Evolutionary conservation across 2,329 filamentous ascomycete species (phyloP), one percentile per base, ranked within the genome.

Genomic region (Domatiomyces globalis): DNA sequence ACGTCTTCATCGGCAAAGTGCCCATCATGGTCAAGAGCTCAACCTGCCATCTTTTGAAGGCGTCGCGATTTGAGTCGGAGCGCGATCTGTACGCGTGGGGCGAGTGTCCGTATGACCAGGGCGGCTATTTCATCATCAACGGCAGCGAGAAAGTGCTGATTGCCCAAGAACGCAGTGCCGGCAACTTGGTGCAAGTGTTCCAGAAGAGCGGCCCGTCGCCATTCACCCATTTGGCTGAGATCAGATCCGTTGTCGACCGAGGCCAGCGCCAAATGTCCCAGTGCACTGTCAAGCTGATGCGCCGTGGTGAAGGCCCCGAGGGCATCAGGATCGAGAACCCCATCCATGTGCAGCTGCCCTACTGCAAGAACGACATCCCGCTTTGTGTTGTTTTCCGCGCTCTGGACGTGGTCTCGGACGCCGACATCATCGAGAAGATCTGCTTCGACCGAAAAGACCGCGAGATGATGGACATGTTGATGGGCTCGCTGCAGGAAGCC

Each of bases 41-140:
- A 68, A 92, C 94, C 61, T 98, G 92, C 69, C 87, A 94, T 58
- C 71, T 98, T 60, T 83, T 84, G 59, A 80, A 94, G 64, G 49
- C 54, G 52, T 51, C 54, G 27, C 58, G 58, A 9, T 60, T 62
- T 25, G 51, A 56, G 22, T 79, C 80, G 47, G 90, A 96, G 58
- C 83, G 92, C 49, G 84, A 86, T 48, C 76, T 98, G 1, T 96
- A 94, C 66, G 77, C 85, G 46, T 83, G 94, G 68, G 95, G 95
- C 65, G 92, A 98, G 70, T 98, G 92, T 60, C 92, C 92, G 0
- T 98, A 95, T 67, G 92, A 98, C 64, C 92, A 95, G 65, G 92
- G 92, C 60, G 92, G 92, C 59, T 98, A 98, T 70, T 98, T 98
- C 65, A 87, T 98, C 62, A 98, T 98, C 76, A 98, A 98, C 71